These are phyloP conservation scores for Lentinula novae-zelandiae DNA, from an alignment of 1,284 basidiomycete genomes.

Conservation along the genomic window DNA sequence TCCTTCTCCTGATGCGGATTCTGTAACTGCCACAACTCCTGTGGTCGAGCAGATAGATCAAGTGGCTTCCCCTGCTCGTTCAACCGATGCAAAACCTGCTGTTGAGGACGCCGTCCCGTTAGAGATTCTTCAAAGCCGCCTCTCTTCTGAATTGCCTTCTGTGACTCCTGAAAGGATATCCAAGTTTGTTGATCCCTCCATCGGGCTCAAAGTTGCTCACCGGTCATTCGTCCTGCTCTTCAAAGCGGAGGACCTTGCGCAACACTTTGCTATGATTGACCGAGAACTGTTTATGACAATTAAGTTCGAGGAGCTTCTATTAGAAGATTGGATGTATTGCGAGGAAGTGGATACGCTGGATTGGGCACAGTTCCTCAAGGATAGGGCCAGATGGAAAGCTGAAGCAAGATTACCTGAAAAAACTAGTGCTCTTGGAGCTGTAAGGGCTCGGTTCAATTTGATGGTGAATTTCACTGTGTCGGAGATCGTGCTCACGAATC, in stretches of 20 bases:
- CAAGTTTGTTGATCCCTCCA: conserved; percentile 22
- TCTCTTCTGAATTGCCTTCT: conserved; percentile 28
- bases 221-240: conserved; percentile 65
- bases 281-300: conserved; percentile 81
- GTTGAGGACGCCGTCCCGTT: conserved; percentile 60
- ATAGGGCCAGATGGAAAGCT: conserved; percentile 66
- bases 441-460: conserved; percentile 87
- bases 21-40: conserved; percentile 24
- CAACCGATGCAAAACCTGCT: conserved; percentile 44
- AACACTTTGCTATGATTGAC: conserved; percentile 86
- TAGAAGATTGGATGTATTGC: conserved; percentile 61
- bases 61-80: conserved; percentile 28
- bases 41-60: conserved; percentile 26
- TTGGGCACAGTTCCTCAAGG: conserved; percentile 80
- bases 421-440: conserved; percentile 68
- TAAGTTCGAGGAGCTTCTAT: conserved; percentile 80
- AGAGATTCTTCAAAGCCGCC: conserved; percentile 61
- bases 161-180: conserved; percentile 22
- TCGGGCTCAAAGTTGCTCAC: conserved; percentile 39
- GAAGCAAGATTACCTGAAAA: conserved; percentile 55
- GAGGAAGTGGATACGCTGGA: conserved; percentile 72
- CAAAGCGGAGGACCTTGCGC: conserved; percentile 62
- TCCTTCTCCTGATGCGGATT: conserved; percentile 11
- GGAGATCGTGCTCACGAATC: conserved; percentile 71
- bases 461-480: conserved; percentile 81